These are phyloP conservation scores for Salix dunnii DNA, from an alignment of 345 rosid genomes.

Conservation along the genomic window DNA sequence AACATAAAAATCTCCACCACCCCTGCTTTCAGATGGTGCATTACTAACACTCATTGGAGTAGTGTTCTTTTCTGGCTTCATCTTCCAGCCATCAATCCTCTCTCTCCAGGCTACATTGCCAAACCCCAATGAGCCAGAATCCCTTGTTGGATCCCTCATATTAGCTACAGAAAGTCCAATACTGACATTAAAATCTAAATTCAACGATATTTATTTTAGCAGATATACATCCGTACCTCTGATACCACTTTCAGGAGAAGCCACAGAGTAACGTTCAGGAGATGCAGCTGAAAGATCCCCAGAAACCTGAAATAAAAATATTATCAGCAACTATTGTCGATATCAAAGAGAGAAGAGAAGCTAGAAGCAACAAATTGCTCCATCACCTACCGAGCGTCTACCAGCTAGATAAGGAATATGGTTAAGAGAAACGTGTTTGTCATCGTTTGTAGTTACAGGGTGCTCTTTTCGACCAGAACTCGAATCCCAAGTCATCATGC, in stretches of 20 bases:
- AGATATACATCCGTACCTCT: constrained; percentile 19
- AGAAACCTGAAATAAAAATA: constrained; percentile 25
- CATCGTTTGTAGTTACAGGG: constrained; percentile 24
- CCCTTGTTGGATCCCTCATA: constrained; percentile 28
- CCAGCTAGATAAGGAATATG: constrained; percentile 32
- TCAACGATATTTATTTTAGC: background rate
- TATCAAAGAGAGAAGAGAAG: background rate
- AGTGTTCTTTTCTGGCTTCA: constrained; percentile 32
- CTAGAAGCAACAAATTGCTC: background rate
- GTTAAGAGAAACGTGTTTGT: constrained; percentile 26
- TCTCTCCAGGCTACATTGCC: constrained; percentile 45
- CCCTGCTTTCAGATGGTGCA: constrained; percentile 37
- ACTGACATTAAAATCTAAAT: background rate
- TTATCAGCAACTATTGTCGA: background rate
- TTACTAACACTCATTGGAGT: constrained; percentile 34
- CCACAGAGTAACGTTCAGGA: constrained; percentile 35
- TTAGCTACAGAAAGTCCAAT: constrained; percentile 22
- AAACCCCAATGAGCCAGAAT: constrained; percentile 24
- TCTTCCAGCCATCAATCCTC: constrained; percentile 41
- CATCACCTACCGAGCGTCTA: constrained; percentile 26
- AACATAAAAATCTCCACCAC: constrained; percentile 35
- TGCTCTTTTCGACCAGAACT: constrained; percentile 24
- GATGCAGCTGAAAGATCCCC: constrained; percentile 41
- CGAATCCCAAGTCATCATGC: constrained; percentile 23
- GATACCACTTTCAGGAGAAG: constrained; percentile 36